These are phyloP conservation scores for Talaromyces rugulosus DNA, from an alignment of 2,329 filamentous ascomycete species.

Conservation along the genomic window DNA sequence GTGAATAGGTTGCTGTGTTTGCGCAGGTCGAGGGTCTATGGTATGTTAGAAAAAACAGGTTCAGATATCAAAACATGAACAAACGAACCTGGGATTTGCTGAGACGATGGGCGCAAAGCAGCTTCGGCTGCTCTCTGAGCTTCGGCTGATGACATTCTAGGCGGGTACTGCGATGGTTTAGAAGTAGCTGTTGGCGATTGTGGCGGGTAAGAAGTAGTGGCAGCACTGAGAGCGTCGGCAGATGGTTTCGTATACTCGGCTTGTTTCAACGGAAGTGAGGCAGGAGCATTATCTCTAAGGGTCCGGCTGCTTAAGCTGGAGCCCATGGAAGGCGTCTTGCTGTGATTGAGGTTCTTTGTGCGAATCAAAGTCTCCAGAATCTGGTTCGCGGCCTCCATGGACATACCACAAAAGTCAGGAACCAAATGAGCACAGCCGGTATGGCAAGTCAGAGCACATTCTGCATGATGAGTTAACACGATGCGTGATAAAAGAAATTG, in stretches of 20 bases:
- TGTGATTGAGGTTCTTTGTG: slow-evolving; percentile 63
- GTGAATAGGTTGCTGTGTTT: slow-evolving; percentile 44
- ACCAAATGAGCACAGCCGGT: slow-evolving; percentile 90
- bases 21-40: slow-evolving; percentile 17
- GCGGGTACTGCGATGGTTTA: slow-evolving; percentile 41
- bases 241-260: slow-evolving; percentile 37
- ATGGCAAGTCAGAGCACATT: slow-evolving; percentile 90
- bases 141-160: slow-evolving; percentile 48
- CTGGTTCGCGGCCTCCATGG: slow-evolving; percentile 93
- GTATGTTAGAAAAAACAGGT: slow-evolving; percentile 30
- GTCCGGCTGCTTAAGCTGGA: slow-evolving; percentile 60
- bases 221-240: slow-evolving; percentile 39
- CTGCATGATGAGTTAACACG: slow-evolving; percentile 40
- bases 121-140: slow-evolving; percentile 49
- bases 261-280: slow-evolving; percentile 30
- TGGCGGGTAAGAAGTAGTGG: slow-evolving; percentile 38
- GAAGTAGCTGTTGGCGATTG: slow-evolving; percentile 40
- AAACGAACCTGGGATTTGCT: slow-evolving; percentile 37
- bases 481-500: neutral
- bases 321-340: slow-evolving; percentile 40
- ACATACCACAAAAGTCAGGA: slow-evolving; percentile 98
- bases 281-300: slow-evolving; percentile 51
- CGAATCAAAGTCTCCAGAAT: slow-evolving; percentile 83
- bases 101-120: slow-evolving; percentile 41
- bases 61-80: slow-evolving; percentile 35